Conservation (phyloP, 2,329 filamentous ascomycete genomes). For the Phoma sp. region DNA sequence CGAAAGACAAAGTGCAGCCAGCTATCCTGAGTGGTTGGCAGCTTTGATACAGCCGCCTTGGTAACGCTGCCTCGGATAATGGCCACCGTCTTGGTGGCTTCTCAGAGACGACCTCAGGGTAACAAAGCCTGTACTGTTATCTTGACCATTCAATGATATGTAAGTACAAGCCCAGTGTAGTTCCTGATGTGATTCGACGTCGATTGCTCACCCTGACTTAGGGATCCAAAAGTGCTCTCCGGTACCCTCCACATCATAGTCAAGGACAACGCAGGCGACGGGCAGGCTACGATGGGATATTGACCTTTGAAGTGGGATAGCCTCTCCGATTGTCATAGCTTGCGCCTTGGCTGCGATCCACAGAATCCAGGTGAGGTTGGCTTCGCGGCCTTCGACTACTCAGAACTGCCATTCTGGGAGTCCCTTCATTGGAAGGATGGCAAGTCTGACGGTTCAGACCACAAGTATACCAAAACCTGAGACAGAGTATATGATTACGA, state of each 20-base stretch:
- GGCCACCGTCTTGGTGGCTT: conserved; percentile 7
- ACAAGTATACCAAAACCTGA: neutral
- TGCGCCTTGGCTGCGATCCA: neutral
- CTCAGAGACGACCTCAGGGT: neutral
- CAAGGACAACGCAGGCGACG: neutral
- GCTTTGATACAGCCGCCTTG: neutral
- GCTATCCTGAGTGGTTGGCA: neutral
- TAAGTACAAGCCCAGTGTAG: no score
- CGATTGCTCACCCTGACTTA: neutral
- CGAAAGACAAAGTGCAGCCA: neutral
- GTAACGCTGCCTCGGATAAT: neutral
- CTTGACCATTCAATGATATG: neutral
- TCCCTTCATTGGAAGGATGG: neutral
- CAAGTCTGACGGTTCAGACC: neutral
- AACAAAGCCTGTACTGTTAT: neutral
- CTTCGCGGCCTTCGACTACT: neutral
- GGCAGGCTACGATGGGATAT: neutral
- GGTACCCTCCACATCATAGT: neutral
- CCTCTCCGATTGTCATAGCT: neutral
- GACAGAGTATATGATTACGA: neutral
- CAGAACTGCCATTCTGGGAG: neutral
- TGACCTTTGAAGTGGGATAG: neutral
- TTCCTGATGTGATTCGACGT: no score
- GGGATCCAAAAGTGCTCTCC: neutral
- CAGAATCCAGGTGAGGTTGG: neutral